phyloP scores from a whole-genome alignment of 2,329 filamentous ascomycete species.

The Curvularia hawaiiensis region DNA sequence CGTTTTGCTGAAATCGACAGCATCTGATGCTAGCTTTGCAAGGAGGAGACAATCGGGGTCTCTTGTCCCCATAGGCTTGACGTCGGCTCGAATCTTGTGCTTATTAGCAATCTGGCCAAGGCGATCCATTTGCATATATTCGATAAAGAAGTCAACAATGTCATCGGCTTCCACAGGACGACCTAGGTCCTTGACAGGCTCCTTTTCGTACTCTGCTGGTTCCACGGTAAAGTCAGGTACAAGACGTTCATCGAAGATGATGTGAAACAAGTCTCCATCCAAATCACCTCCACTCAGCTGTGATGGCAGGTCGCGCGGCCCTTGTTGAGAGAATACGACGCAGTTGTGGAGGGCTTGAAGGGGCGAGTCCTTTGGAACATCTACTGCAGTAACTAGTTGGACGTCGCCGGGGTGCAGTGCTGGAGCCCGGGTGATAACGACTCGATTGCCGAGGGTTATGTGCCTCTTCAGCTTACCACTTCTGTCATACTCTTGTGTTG shows the following conservation, averaged over 20 bases:
- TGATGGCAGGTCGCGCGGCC: constrained; percentile 75
- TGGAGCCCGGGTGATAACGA: constrained; percentile 78
- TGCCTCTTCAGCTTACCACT: constrained; percentile 19
- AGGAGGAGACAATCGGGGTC: constrained; percentile 44
- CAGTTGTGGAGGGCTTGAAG: constrained; percentile 71
- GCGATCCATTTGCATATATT: constrained; percentile 50
- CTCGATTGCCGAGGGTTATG: constrained; percentile 33
- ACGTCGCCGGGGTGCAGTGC: constrained; percentile 83
- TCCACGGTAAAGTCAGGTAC: constrained; percentile 51
- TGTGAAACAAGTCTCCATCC: constrained; percentile 80
- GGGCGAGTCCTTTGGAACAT: constrained; percentile 64
- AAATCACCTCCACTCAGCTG: constrained; percentile 81
- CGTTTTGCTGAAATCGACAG: constrained; percentile 41
- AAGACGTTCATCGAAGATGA: constrained; percentile 71
- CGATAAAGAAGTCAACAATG: constrained; percentile 81
- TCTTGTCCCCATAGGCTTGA: constrained; percentile 34
- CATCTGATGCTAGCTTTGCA: constrained; percentile 46
- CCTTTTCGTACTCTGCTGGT: constrained; percentile 71
- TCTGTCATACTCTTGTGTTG: constrained; percentile 54
- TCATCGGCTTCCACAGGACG: constrained; percentile 65
- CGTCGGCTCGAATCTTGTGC: constrained; percentile 51
- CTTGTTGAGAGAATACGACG: constrained; percentile 76
- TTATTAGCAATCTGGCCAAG: constrained; percentile 50
- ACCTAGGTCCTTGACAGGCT: constrained; percentile 63
- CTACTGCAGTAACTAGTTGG: constrained; percentile 65